Evolutionary conservation across 169 alveolate genomes (phyloP).

Genomic region (Cryptosporidium sp.): DNA sequence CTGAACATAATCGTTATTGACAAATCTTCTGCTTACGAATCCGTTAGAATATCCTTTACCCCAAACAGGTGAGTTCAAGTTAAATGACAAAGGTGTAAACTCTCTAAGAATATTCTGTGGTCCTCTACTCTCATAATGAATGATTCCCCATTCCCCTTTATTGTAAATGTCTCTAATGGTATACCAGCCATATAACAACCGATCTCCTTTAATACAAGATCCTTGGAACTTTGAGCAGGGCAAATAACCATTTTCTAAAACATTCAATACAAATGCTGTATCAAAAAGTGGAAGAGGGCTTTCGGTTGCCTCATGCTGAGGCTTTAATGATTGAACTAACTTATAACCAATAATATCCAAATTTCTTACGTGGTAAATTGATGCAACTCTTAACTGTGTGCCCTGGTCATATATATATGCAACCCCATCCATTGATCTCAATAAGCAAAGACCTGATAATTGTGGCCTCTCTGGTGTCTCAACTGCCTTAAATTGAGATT

Average conservation of each 20-base stretch:
- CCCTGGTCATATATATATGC: constrained; percentile 42
- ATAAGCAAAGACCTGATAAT: constrained; percentile 13
- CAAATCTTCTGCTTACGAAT: constrained; percentile 56
- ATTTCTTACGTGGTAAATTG: constrained; percentile 68
- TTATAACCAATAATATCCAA: constrained; percentile 63
- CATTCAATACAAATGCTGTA: constrained; percentile 50
- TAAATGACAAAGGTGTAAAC: constrained; percentile 59
- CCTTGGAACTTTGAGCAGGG: constrained; percentile 56
- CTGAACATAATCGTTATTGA: constrained; percentile 53
- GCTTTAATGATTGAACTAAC: constrained; percentile 62
- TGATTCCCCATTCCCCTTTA: constrained; percentile 69
- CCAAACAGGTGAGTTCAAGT: constrained; percentile 47
- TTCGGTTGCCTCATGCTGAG: constrained; percentile 70
- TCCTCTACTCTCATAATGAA: constrained; percentile 64
- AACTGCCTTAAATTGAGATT: constrained; percentile 12
- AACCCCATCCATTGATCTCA: constrained; percentile 59
- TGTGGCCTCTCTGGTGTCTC: not conserved
- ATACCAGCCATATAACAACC: constrained; percentile 70
- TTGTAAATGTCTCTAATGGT: constrained; percentile 49
- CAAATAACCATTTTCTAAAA: constrained; percentile 43
- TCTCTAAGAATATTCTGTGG: constrained; percentile 61
- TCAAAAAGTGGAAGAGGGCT: constrained; percentile 63
- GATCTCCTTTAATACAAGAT: constrained; percentile 46
- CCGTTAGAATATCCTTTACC: constrained; percentile 71
- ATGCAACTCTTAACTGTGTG: constrained; percentile 49